Evolutionary conservation across 495 filamentous ascomycete species (phyloP).

Genomic region (Daldinia loculata): DNA sequence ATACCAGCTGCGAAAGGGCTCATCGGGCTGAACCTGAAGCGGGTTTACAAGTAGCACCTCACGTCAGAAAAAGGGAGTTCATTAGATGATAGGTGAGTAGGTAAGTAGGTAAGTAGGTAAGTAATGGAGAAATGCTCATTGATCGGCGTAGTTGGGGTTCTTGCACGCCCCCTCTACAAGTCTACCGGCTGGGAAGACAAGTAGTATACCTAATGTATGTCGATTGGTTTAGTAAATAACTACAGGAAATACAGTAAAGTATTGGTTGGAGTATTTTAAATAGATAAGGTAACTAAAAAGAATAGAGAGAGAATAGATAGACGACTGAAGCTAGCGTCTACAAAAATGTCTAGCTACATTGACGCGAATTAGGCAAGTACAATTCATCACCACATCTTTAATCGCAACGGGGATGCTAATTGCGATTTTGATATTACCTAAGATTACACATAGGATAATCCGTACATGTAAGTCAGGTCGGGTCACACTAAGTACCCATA

Average conservation of each 20-base stretch:
- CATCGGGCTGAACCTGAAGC: slow-evolving; percentile 31
- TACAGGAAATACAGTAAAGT: not conserved
- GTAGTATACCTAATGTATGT: not conserved
- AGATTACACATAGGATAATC: too few relatives aligned
- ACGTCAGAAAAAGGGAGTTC: slow-evolving; percentile 7
- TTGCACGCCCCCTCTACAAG: slow-evolving; percentile 3
- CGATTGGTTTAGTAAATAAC: not conserved
- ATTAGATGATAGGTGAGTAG: slow-evolving; percentile 2
- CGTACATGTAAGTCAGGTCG: too few relatives aligned
- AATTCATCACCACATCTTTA: not conserved
- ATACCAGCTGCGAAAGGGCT: slow-evolving; percentile 21
- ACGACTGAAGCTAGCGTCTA: not conserved
- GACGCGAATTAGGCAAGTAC: not conserved
- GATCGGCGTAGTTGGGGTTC: slow-evolving; percentile 20
- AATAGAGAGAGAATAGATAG: not conserved
- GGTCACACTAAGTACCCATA: slow-evolving; percentile 5
- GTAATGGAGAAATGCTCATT: slow-evolving; percentile 18
- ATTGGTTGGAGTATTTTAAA: slow-evolving; percentile 12
- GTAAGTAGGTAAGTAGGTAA: not conserved
- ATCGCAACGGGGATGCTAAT: slow-evolving; percentile 10
- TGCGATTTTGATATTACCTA: slow-evolving; percentile 7
- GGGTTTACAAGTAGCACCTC: slow-evolving; percentile 13
- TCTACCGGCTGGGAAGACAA: not conserved
- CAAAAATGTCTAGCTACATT: not conserved
- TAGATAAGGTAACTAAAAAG: not conserved